Evolutionary conservation across 225 moss, liverwort and hornwort genomes (phyloP), one percentile per base, ranked within the genome.

Genomic region (Bryoerythrophyllum caledonicum): DNA sequence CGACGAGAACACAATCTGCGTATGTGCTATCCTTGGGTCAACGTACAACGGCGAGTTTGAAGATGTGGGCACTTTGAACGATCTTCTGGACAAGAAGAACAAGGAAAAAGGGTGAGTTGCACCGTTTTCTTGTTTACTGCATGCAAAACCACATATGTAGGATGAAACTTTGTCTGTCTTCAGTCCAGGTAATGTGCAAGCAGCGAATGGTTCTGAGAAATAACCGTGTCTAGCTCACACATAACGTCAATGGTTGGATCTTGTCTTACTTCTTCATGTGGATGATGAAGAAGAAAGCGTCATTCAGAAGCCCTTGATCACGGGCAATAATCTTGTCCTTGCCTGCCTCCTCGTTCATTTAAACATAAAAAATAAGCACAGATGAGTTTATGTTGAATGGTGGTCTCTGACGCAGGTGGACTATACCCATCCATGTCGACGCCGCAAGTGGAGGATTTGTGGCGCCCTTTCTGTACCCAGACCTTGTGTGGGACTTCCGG

Each of bases 41-140:
- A 94, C 94, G 0, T 94, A 91, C 43, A 94, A 86, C 60, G 91
- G 94, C 64, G 94, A 94, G 83, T 94, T 91, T 58, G 94, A 91
- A 82, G 86, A 94, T 53, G 94, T 94, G 32, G 87, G 83, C 59
- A 44, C 70, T 20, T 81, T 94, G 16, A 94, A 94, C 44, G 78
- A 90, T 3, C 64, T 94, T 56, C 85, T 94, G n/a, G 44, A 68
- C 30, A 91, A 90, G 82, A 91, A 94, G 72, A 91, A 94, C 67
- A 71, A 70, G 30, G 91, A 88, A 73, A 81, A 76, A 12, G 94
- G 94, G 91, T 91, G 46, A 77, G 69, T 58, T 81, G 66, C 40
- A 44, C 37, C 15, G 19, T 32, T 43, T 7, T 17, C 26, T 27
- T 40, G 26, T 24, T 38, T 41, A 38, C 25, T 23, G 4, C 52